Evolutionary conservation across 2,329 filamentous ascomycete genomes (phyloP), one percentile per base, ranked within the genome.

Genomic region (Aspergillus terreus): DNA sequence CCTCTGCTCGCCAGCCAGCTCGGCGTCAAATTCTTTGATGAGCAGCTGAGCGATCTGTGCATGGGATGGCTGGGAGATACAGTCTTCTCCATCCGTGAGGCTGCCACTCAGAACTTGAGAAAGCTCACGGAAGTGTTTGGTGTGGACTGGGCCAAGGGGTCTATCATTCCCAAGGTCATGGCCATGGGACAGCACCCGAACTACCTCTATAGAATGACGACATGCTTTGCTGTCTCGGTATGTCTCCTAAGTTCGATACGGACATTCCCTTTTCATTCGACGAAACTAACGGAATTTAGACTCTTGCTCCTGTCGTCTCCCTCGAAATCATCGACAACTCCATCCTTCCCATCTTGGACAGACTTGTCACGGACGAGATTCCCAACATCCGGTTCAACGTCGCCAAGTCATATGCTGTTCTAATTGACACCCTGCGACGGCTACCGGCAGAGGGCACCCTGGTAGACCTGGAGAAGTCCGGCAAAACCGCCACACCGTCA

Each of bases 351-450:
- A 97, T 99, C 81, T 84, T 99, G 69, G 90, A 96, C 73, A 90
- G 92, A 76, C 87, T 99, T 49, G 90, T 95, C 47, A 82, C 84
- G 43, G 94, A 99, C 68, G 91, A 95, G 42, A 99, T 99, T 57
- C 94, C 94, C 61, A 99, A 99, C 76, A 99, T 99, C 70, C 90
- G 94, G 47, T 99, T 99, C 82, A 99, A 99, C 73, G 94, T 99
- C 44, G 94, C 94, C 63, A 99, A 99, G 79, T 97, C 94, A 44
- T 99, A 97, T 69, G 84, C 85, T 19, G 86, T 94, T 47, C 78
- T 99, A 53, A 91, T 97, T 65, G 86, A 88, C 62, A 91, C 92
- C n/a, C 81, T 99, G 66, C 91, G 92, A 74, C 88, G 90, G 62
- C 81, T 99, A 50, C 92, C 94, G 2, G 88, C 92, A 49, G 82